Conservation (phyloP, 108 stramenopile genomes). For the Fistulifera pelliculosa region DNA sequence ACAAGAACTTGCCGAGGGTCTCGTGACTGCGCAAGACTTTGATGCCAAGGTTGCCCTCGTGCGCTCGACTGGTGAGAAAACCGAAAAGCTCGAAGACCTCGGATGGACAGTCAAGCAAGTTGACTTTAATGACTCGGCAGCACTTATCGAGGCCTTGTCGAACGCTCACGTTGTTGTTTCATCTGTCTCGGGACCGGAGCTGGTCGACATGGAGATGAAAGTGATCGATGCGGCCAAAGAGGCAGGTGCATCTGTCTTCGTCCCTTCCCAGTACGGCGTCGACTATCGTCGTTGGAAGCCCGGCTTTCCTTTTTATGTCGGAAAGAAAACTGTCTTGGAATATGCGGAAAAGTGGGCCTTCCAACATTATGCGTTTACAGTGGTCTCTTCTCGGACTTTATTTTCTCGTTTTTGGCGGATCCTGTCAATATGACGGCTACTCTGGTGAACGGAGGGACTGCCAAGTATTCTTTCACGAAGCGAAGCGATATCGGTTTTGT, state of each 20-base stretch:
- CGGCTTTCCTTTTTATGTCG: slow-evolving; percentile 12
- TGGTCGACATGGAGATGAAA: slow-evolving; percentile 8
- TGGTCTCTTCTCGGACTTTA: slow-evolving; percentile 13
- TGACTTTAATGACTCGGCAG: slow-evolving; percentile 6
- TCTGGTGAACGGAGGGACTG: slow-evolving; percentile 4
- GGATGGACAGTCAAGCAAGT: slow-evolving; percentile 15
- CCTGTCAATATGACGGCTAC: slow-evolving; percentile 6
- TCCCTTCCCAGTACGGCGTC: slow-evolving; percentile 21
- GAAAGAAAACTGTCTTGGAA: slow-evolving; percentile 10
- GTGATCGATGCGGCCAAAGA: slow-evolving; percentile 13
- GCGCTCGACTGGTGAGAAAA: slow-evolving; percentile 4
- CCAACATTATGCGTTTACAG: slow-evolving; percentile 16
- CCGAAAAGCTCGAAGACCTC: slow-evolving; percentile 4
- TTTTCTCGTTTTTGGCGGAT: slow-evolving; percentile 15
- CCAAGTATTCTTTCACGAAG: slow-evolving; percentile 7
- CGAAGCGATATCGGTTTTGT: slow-evolving; percentile 19
- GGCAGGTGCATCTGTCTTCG: slow-evolving; percentile 14
- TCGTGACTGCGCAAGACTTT: slow-evolving; percentile 19
- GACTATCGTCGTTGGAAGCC: slow-evolving; percentile 14
- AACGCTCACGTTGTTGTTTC: slow-evolving; percentile 17
- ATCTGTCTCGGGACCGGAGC: slow-evolving; percentile 11
- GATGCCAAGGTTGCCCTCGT: slow-evolving; percentile 6
- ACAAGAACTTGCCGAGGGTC: slow-evolving; percentile 13
- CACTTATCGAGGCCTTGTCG: not conserved
- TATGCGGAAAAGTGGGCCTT: slow-evolving; percentile 6